Evolutionary conservation across 495 filamentous ascomycete species (phyloP), one percentile per base, ranked within the genome.

Genomic region (Lophiostoma macrostomum): DNA sequence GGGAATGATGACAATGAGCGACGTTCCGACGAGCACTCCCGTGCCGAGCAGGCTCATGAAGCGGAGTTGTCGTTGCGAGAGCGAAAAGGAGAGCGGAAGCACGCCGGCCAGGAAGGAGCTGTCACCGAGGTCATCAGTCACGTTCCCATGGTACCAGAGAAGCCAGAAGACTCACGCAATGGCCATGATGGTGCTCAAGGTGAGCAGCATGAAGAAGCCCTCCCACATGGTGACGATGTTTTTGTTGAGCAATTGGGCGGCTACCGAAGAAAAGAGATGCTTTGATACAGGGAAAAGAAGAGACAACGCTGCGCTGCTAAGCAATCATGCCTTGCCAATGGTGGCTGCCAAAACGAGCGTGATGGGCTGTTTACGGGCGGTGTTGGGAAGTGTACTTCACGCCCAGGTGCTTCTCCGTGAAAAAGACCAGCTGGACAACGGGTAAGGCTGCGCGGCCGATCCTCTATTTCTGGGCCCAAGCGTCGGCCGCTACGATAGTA

Each of bases 51-150:
- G 88, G 10, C 90, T 90, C 67, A 97, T 88, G 29, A 96, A 69
- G 64, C 93, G 83, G 20, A 96, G 74, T 66, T 95, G 89, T 29
- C 88, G 88, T 52, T 84, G 83, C n/a, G 93, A 90, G 12, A 98
- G 80, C 43, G 85, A 79, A 74, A 98, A 86, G 32, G 88, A 90
- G 29, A 98, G 77, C 49, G 93, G 93, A 64, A 98, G 80, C 67
- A 88, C 86, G 71, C 93, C 93, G 63, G 94, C 91, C 41, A 95
- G 79, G 66, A 98, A 96, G 50, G 93, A 98, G 58, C 94, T 98
- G 64, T 24, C 16, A 4, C 10, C 38, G 7, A n/a, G n/a, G n/a
- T n/a, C n/a, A n/a, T n/a, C n/a, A n/a, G n/a, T n/a, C n/a, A n/a
- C n/a, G n/a, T n/a, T n/a, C n/a, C n/a, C n/a, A n/a, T n/a, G n/a